These are phyloP conservation scores for Globisporangium nodosum DNA, from an alignment of 352 stramenopile species.

Conservation along the genomic window DNA sequence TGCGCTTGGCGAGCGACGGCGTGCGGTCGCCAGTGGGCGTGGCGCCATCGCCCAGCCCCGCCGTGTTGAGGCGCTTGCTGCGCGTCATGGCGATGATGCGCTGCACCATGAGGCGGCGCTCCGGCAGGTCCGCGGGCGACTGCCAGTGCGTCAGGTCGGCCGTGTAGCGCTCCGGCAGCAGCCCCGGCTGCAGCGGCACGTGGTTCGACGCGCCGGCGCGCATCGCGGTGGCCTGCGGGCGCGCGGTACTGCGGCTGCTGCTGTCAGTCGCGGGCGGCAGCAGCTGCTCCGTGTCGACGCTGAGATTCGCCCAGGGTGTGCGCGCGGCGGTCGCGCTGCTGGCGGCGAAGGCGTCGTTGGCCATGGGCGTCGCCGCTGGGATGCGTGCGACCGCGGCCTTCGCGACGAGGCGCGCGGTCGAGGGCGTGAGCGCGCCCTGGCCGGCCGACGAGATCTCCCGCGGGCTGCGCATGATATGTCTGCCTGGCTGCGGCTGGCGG, in stretches of 20 bases:
- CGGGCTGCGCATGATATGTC: slow-evolving; percentile 20
- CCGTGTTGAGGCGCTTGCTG: slow-evolving; percentile 42
- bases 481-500: neutral
- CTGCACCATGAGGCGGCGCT: slow-evolving; percentile 80
- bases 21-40: slow-evolving; percentile 47
- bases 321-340: slow-evolving; percentile 5
- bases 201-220: slow-evolving; percentile 46
- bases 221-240: slow-evolving; percentile 25
- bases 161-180: slow-evolving; percentile 74
- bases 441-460: slow-evolving; percentile 68
- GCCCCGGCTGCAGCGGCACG: slow-evolving; percentile 35
- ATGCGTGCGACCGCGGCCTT: slow-evolving; percentile 30
- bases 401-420: slow-evolving; percentile 47
- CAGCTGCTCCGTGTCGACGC: slow-evolving; percentile 42
- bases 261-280: slow-evolving; percentile 3
- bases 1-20: slow-evolving; percentile 79
- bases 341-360: neutral
- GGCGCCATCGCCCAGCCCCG: slow-evolving; percentile 12
- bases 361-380: slow-evolving; percentile 12
- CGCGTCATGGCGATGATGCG: slow-evolving; percentile 85
- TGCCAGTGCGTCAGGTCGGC: slow-evolving; percentile 78
- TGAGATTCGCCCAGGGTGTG: slow-evolving; percentile 72
- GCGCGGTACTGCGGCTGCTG: neutral
- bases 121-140: slow-evolving; percentile 70
- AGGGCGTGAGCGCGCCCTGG: slow-evolving; percentile 61